Evolutionary conservation across 345 rosid genomes (phyloP), one percentile per base, ranked within the genome.

Genomic region (Clarkia xantiana): DNA sequence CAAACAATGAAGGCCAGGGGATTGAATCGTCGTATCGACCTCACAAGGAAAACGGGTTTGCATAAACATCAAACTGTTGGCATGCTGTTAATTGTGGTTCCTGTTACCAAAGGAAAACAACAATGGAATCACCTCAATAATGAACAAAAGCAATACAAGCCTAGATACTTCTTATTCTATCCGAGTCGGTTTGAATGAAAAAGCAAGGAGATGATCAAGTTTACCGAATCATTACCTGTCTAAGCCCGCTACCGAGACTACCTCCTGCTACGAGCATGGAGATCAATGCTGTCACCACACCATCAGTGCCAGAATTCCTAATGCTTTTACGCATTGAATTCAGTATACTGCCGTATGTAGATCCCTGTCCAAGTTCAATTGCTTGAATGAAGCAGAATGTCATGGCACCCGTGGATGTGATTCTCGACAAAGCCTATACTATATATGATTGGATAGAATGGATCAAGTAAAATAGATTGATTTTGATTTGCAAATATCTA

Each of bases 381-480:
- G 94, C 97, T 79, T 78, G 85, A 56, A 89, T 89, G 59, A 85
- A 85, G 63, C 85, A 82, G 70, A 65, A 82, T 13, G 95, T 82
- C 97, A 85, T 82, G 50, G 95, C 95, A 50, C 95, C 87, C 0
- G 94, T 85, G 3, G 85, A 82, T 9, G 94, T 82, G 54, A 85
- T 71, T 74, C 60, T 78, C 12, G 97, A 89, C 39, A 85, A 59
- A 22, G 94, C 94, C 97, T 85, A 74, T 52, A 11, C 42, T 45
- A 47, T 10, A 9, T 12, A 49, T 47, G 52, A 11, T 18, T 48
- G 17, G 19, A 49, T 15, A 14, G 42, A 14, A 29, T 29, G 36
- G 36, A 36, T n/a, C 18, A 16, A 49, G 22, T 46, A 8, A 16
- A 25, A 18, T 17, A 36, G 9, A 36, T 46, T 46, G 7, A 9